Evolutionary conservation across 2,329 filamentous ascomycete genomes (phyloP).

Genomic region (Stenocarpella maydis): DNA sequence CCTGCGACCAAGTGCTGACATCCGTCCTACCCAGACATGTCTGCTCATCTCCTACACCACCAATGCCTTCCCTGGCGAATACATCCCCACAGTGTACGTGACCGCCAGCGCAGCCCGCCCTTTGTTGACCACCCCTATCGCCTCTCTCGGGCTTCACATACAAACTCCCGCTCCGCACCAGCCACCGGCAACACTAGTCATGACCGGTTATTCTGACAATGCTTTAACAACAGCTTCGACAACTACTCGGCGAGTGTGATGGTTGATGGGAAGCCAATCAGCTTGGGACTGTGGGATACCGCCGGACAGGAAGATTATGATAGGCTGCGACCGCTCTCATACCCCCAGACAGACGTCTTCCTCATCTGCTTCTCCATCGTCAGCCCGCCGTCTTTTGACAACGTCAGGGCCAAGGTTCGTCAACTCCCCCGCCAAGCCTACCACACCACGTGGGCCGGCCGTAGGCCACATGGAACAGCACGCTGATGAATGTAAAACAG

Average conservation of each 20-base stretch:
- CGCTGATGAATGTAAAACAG: slow-evolving; percentile 56
- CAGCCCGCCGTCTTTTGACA: slow-evolving; percentile 97
- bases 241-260: slow-evolving; percentile 99
- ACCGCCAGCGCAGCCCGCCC: slow-evolving; percentile 2
- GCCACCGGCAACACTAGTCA: not conserved
- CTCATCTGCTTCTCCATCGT: slow-evolving; percentile 99
- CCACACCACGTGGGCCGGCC: not conserved
- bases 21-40: slow-evolving; percentile 75
- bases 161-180: not conserved
- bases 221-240: slow-evolving; percentile 74
- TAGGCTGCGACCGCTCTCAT: slow-evolving; percentile 90
- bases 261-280: slow-evolving; percentile 98
- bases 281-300: slow-evolving; percentile 96
- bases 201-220: slow-evolving; percentile 37
- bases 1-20: slow-evolving; percentile 40
- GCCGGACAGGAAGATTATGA: slow-evolving; percentile 99
- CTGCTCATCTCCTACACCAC: slow-evolving; percentile 99
- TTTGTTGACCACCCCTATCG: slow-evolving; percentile 28
- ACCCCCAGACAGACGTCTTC: slow-evolving; percentile 98
- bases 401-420: slow-evolving; percentile 95
- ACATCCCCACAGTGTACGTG: slow-evolving; percentile 91
- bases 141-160: slow-evolving; percentile 32
- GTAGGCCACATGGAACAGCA: not conserved
- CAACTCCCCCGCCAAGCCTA: slow-evolving; percentile 3
- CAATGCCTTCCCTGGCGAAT: slow-evolving; percentile 99